Evolutionary conservation across 805 yeast species (phyloP).

Genomic region (Blastobotrys chiropterorum): DNA sequence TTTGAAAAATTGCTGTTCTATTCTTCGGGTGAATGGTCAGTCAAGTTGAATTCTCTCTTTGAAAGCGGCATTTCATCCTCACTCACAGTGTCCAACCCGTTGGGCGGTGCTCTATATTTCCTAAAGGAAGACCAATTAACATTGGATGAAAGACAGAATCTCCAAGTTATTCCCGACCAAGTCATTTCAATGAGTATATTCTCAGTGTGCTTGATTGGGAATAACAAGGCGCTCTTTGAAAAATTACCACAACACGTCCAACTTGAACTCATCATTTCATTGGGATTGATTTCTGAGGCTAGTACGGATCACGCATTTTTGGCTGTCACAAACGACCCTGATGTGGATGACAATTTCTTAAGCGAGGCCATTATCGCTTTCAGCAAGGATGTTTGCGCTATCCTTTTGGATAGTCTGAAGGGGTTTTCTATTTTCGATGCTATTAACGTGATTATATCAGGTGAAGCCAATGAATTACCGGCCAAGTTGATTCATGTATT

Average conservation of each 20-base stretch:
- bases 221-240: slow-evolving; percentile 2
- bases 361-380: slow-evolving; percentile 8
- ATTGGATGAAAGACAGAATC: slow-evolving; percentile 3
- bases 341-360: slow-evolving; percentile 6
- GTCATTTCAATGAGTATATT: slow-evolving; percentile 6
- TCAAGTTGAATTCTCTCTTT: slow-evolving; percentile 23
- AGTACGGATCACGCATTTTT: slow-evolving; percentile 7
- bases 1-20: slow-evolving; percentile 7
- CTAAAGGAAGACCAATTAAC: slow-evolving; percentile 1
- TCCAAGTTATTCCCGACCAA: slow-evolving; percentile 8
- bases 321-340: neutral
- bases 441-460: neutral
- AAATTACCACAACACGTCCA: slow-evolving; percentile 3
- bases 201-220: slow-evolving; percentile 5
- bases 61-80: slow-evolving; percentile 12
- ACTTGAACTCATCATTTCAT: slow-evolving; percentile 5
- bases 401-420: neutral
- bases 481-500: slow-evolving; percentile 3
- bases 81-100: slow-evolving; percentile 10
- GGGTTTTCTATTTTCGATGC: slow-evolving; percentile 7
- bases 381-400: slow-evolving; percentile 4
- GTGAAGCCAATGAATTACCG: neutral
- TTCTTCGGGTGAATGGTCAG: slow-evolving; percentile 5
- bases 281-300: slow-evolving; percentile 8
- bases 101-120: slow-evolving; percentile 30